Base-by-base conservation (phyloP, 352 stramenopile species). In the Globisporangium cylindrosporum region DNA sequence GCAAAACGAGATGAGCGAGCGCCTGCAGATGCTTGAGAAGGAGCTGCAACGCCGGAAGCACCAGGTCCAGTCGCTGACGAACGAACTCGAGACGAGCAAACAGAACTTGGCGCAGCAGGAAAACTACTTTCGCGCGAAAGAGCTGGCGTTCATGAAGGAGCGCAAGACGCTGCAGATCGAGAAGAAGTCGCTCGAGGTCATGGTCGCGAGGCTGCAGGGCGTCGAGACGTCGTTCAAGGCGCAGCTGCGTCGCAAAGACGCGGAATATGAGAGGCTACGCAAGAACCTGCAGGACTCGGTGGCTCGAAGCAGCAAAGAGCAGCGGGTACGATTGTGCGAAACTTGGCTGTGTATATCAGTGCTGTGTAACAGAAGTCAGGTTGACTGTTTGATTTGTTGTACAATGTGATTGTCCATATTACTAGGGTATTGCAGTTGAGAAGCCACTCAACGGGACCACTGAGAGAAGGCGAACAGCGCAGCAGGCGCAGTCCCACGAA, bases 181-280 rank as follows among this genome's bases (percentile, higher is more conserved):
- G 34, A 93, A 92, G 73, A 86, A 83, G 59, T 51, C 79, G 15
- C 73, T 92, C 25, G 85, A 94, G 59, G 79, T 91, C 4, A 79
- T 85, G 54, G 60, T 72, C 18, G 60, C 59, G 38, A 46, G 80
- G 38, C 63, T 94, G 60, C 84, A 93, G 70, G 85, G 86, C 8
- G 78, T 91, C 6, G 84, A 93, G 68, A 90, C 84, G 32, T 81
- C 80, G 8, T 93, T 80, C 64, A 93, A 92, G 56, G 80, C 87
- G 4, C 84, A 94, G 56, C 36, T 94, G 62, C 77, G 85, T 25
- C 79, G 78, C 43, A 92, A 92, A 63, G 87, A 94, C 67, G 75
- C 86, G 38, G 81, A 92, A 41, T 93, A 93, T 70, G 81, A 90
- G 61, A 77, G 87, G 5, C 67, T 94, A 14, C 77, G 80, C 49